These are phyloP conservation scores for Salix suchowensis DNA, from an alignment of 345 rosid genomes.

Conservation along the genomic window DNA sequence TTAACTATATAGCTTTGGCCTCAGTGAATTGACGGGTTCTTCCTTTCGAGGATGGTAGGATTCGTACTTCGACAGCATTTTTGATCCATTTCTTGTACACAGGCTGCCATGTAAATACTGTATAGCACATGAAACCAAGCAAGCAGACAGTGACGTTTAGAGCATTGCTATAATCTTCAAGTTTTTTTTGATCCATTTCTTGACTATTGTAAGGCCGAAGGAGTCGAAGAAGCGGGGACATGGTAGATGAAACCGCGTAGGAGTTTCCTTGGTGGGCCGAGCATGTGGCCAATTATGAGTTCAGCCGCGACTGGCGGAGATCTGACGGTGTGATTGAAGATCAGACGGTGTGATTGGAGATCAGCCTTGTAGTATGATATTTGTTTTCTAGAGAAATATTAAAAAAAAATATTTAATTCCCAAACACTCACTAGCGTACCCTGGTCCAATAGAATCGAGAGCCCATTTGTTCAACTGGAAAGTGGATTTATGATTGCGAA, in stretches of 20 bases:
- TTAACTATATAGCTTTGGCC: neutral
- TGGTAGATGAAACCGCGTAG: neutral
- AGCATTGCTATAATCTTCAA: neutral
- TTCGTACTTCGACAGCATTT: neutral
- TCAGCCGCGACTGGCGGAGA: neutral
- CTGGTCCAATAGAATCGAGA: too few species aligned
- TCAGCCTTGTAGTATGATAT: too few species aligned
- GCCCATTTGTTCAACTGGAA: too few species aligned
- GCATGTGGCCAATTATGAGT: neutral
- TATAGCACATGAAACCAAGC: neutral
- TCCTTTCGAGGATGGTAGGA: neutral
- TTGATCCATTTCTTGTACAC: neutral
- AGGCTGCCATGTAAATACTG: neutral
- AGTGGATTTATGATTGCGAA: too few species aligned
- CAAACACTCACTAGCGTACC: too few species aligned
- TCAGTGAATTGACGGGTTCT: neutral
- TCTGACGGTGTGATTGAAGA: neutral
- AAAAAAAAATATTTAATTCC: too few species aligned
- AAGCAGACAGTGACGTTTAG: neutral
- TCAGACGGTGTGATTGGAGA: neutral
- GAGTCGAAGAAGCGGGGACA: neutral
- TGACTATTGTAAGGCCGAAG: neutral
- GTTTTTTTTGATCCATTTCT: neutral
- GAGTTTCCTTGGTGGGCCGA: neutral
- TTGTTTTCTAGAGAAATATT: too few species aligned